Evolutionary conservation across 225 moss, liverwort and hornwort species (phyloP), one percentile per base, ranked within the genome.

Genomic region (Lunularia cruciata): DNA sequence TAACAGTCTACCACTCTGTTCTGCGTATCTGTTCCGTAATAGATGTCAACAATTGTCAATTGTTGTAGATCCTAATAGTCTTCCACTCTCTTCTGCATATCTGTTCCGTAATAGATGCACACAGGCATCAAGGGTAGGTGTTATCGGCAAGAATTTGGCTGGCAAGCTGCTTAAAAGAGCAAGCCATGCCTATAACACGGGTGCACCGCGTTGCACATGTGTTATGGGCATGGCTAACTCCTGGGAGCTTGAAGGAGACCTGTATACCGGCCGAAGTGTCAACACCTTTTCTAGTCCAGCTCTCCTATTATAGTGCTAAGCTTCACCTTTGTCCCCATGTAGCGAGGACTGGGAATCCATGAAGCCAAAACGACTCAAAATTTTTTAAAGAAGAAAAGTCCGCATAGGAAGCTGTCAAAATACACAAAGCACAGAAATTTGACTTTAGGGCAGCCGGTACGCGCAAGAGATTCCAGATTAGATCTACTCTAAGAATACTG

Each of bases 361-460:
- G 56, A 57, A 57, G 61, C 61, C 61, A 20, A 61, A 46, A 30
- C 28, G 31, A 48, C 65, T 65, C 47, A 65, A 47, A 9, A 31
- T 30, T n/a, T 65, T 47, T 47, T 65, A 14, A 48, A 47, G 30
- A 65, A 47, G 65, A 65, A 48, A 20, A 65, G 31, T 48, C 65
- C 65, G 47, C 65, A 65, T 47, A 65, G 33, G 30, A 65, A 47
- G 28, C 65, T 65, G 65, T 65, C 28, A 65, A 30, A 39, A 61
- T 13, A 61, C 61, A 65, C 47, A 28, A 8, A 36, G 19, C 47
- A 65, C 46, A 48, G 48, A n/a, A 47, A 31, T 11, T 11, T 43
- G 43, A 43, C 43, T 43, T 43, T 43, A 65, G 31, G 33, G 28
- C 47, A 30, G 45, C 14, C 45, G 27, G n/a, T 65, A 43, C 32